Evolutionary conservation across 768 basidiomycete species (phyloP), one percentile per base, ranked within the genome.

Genomic region (Cystobasidium tubakii): DNA sequence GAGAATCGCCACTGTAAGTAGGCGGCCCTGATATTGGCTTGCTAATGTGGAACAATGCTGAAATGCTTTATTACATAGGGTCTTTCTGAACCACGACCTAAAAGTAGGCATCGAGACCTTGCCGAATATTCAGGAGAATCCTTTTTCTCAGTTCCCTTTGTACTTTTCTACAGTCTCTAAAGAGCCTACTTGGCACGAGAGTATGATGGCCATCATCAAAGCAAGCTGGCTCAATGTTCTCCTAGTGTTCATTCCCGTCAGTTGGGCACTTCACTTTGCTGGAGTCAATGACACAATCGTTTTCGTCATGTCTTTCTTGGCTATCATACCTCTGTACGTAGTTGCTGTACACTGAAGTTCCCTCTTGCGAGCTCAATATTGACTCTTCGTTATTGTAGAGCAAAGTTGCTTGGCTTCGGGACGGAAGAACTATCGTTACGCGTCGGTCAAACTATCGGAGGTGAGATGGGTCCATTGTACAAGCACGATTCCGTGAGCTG

Each of bases 351-450:
- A 12, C 9, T 36, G 31, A 7, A 3, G 25, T 13, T 21, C 39
- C 15, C 33, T 29, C 6, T 17, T 39, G 6, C 25, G 3, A 25
- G 7, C 17, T 29, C 15, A 13, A 39, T 33, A 34, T 65, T 92
- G 74, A 91, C 91, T 9, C 83, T 91, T 4, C 10, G 33, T 65
- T 62, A 23, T 19, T 65, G 13, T 2, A 65, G 63, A 13, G 72
- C 72, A 43, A 90, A 90, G 83, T 81, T 91, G 10, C 84, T 91
- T 0, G 88, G 87, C 0, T 91, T 90, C 78, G 89, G 89, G 0
- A 92, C 90, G 0, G 90, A 92, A 74, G 90, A 93, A 76, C 77
- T 93, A n/a, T 89, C 91, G 1, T 78, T 91, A 73, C 87, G 90
- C 34, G 87, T 92, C 0, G 91, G 91, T 21, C 73, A 77, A 10